Evolutionary conservation across 2,329 filamentous ascomycete species (phyloP), one percentile per base, ranked within the genome.

Genomic region (Colletotrichum orchidophilum): DNA sequence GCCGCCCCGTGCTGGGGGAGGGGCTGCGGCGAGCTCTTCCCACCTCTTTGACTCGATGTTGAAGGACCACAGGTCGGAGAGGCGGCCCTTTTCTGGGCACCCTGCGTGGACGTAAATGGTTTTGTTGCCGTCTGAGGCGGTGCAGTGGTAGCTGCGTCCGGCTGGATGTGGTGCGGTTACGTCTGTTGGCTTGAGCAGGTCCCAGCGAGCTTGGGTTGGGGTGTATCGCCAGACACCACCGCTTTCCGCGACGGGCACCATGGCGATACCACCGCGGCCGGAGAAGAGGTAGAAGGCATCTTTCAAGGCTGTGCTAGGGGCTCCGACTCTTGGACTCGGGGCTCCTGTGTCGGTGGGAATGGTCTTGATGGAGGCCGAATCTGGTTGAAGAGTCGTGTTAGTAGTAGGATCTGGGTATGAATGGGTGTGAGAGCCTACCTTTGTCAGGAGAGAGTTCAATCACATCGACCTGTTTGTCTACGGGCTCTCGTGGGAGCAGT

Each of bases 1-100:
- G 0, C 89, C 89, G 4, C 89, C 88, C 8, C 89, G 80, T 1
- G 75, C 81, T 73, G 88, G 86, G 0, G 78, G 84, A 0, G 88
- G 88, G 0, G 90, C 90, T n/a, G 84, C 76, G 0, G 85, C 74
- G 9, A 88, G 80, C 71, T 87, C 79, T 1, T 77, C 83, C 91
- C 91, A 92, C 1, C 76, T 72, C n/a, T 77, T 78, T 0, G 75
- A 77, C 1, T 75, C 71, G 11, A 89, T 31, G 57, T 85, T 82
- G 76, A 92, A 92, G 0, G 83, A 81, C 91, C 91, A 92, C 2
- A 92, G 79, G 75, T 93, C 90, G 0, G 82, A 80, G 0, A 92
- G 80, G 0, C 90, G 82, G 1, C 88, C 90, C 3, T 81, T 82
- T 24, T 85, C 84, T 0, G 89, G 87, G 71, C 90, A 92, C 0